A percentile compares a stretch with the other conserved stretches of the same genome.
Evolutionary conservation across 805 yeast species (phyloP).

Genomic region (Kluyveromyces wickerhamii): DNA sequence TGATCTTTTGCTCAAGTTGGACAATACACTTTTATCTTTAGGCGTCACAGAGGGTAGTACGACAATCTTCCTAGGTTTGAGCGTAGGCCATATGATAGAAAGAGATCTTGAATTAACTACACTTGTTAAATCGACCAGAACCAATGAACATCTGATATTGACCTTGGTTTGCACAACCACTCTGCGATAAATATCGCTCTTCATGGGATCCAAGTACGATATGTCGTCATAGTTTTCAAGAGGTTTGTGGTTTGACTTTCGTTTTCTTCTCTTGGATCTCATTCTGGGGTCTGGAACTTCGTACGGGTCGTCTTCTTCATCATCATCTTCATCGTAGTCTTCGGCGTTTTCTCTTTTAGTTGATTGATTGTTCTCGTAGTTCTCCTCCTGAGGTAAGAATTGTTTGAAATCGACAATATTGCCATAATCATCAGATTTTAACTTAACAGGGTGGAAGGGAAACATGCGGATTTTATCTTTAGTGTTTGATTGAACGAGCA

Average conservation of each 20-base stretch:
- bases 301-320: slow-evolving; percentile 21
- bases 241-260: slow-evolving; percentile 29
- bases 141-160: slow-evolving; percentile 57
- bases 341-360: slow-evolving; percentile 20
- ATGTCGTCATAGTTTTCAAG: slow-evolving; percentile 44
- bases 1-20: slow-evolving; percentile 16
- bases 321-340: slow-evolving; percentile 17
- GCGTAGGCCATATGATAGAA: slow-evolving; percentile 62
- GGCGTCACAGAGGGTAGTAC: slow-evolving; percentile 25
- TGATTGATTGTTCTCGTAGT: slow-evolving; percentile 31
- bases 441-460: slow-evolving; percentile 55
- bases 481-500: slow-evolving; percentile 15
- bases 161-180: slow-evolving; percentile 30
- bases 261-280: slow-evolving; percentile 16
- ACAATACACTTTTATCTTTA: slow-evolving; percentile 14
- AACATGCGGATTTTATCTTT: slow-evolving; percentile 53
- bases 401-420: slow-evolving; percentile 59
- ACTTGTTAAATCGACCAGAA: slow-evolving; percentile 77
- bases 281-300: slow-evolving; percentile 21
- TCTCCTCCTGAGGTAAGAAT: slow-evolving; percentile 44
- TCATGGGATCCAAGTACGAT: slow-evolving; percentile 41
- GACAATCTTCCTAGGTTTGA: slow-evolving; percentile 71
- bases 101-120: slow-evolving; percentile 78
- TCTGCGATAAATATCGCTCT: slow-evolving; percentile 42
- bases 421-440: slow-evolving; percentile 83